Evolutionary conservation across 345 rosid genomes (phyloP), one percentile per base, ranked within the genome.

Genomic region (Xanthoceras sorbifolium): DNA sequence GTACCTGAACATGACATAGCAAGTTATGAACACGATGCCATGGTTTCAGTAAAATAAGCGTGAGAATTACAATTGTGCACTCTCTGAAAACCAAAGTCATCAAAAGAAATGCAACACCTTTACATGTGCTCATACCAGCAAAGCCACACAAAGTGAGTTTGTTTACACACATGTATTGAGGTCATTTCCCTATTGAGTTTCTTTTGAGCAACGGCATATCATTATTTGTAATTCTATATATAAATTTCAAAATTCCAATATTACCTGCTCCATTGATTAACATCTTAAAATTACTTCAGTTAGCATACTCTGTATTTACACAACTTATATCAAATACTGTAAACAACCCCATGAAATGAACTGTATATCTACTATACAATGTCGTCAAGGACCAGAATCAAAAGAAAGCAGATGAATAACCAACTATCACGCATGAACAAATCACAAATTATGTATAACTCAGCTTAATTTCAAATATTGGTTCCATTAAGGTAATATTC

Each of bases 1-100:
- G 89, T 86, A 94, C 92, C 98, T 97, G 85, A 52, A 76, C 40
- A 23, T 65, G 18, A 22, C 40, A 87, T 63, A 6, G 75, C 69
- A 74, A 42, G 60, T 31, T 25, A 64, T n/a, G 62, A 57, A 42
- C 46, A 42, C 1, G 9, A 9, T 50, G 62, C 28, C 28, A 23
- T 57, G 62, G 14, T 17, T 57, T 17, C 62, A 57, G 7, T 57
- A 2, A 6, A 57, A 57, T 57, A 22, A 20, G 28, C n/a, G 62
- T 57, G 28, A 57, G 23, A 57, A 14, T 50, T 50, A 11, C 57
- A 50, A 50, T n/a, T 17, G 6, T 50, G 57, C n/a, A 17, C n/a
- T 18, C 57, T 50, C 57, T 50, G 57, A 18, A 57, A 20, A n/a
- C 28, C n/a, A n/a, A 57, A 50, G 55, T 50, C 6, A 50, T 17